Evolutionary conservation across 345 rosid genomes (phyloP), one percentile per base, ranked within the genome.

Genomic region (Citrus maxima): DNA sequence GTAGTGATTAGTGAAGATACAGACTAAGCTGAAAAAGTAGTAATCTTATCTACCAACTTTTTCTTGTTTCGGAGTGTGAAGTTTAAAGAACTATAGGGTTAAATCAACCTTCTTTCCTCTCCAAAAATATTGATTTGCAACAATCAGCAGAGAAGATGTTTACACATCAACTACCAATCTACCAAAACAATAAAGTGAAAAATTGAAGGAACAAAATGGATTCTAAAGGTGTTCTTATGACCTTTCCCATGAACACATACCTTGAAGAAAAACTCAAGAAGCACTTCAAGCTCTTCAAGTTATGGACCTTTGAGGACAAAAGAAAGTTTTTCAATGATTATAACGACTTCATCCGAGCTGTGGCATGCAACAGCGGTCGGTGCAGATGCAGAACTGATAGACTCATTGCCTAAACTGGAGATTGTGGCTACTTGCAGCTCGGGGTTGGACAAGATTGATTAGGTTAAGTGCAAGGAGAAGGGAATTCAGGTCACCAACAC

Each of bases 401-500:
- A 85, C 5, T 76, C 85, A 10, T 67, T 92, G 60, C 96, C 91
- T 13, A 81, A 82, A 74, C 71, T 90, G 55, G 90, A 90, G 85
- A 92, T 90, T 42, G 88, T 90, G 63, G 76, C 96, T 10, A 90
- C 68, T 49, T 85, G 40, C 84, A 90, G 93, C 42, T 89, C 88
- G 30, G 96, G 93, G 5, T 55, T 92, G 38, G 90, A 92, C 55
- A 86, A 86, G 84, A 82, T 92, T 78, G 92, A 90, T 72, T 78
- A 89, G 85, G 72, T n/a, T 0, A 92, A 78, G 70, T 92, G 89
- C 56, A 65, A 67, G 74, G 91, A 89, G 83, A 92, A 77, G 67
- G 93, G 90, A 35, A 84, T 92, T 42, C 79, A 88, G 68, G 92
- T 89, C 37, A 80, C 92, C 30, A 89, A 88, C 65, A 90, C 91